Evolutionary conservation across 1,284 basidiomycete genomes (phyloP).

Genomic region (Cryptococcus wingfieldii): DNA sequence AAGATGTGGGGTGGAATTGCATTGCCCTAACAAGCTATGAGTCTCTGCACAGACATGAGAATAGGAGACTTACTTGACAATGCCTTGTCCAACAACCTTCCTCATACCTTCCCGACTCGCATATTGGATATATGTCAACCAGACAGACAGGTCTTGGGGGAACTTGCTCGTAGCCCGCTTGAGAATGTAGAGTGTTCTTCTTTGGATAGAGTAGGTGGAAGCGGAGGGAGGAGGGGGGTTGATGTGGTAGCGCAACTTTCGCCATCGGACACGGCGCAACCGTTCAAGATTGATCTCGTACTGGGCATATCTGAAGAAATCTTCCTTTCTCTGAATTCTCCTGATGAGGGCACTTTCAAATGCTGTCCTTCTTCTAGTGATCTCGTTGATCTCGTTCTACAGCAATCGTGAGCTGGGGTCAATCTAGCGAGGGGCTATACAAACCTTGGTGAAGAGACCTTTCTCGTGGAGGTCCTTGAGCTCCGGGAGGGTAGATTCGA

Average conservation of each 20-base stretch:
- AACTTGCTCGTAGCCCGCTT: conserved; percentile 85
- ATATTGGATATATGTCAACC: conserved; percentile 82
- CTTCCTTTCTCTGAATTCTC: conserved; percentile 74
- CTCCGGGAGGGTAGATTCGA: conserved; percentile 95
- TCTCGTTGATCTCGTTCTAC: conserved; percentile 74
- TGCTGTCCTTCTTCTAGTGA: conserved; percentile 76
- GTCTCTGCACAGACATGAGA: neutral
- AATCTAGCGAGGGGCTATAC: conserved; percentile 18
- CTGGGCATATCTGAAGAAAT: conserved; percentile 84
- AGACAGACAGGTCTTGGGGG: conserved; percentile 78
- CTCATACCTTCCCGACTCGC: conserved; percentile 76
- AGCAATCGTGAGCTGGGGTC: neutral
- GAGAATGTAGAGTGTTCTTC: conserved; percentile 81
- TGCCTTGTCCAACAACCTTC: conserved; percentile 68
- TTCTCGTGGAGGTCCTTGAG: conserved; percentile 89
- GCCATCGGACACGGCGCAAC: conserved; percentile 67
- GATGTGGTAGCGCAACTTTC: conserved; percentile 61
- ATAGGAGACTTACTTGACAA: conserved; percentile 56
- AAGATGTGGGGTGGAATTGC: conserved; percentile 75
- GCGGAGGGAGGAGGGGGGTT: conserved; percentile 57
- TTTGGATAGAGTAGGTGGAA: conserved; percentile 75
- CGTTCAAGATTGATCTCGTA: conserved; percentile 89
- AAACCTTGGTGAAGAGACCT: conserved; percentile 76
- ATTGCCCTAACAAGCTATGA: conserved; percentile 59
- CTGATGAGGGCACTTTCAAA: conserved; percentile 82